These are phyloP conservation scores for Lasiodiplodia sp. DNA, from an alignment of 2,329 filamentous ascomycete genomes.

Conservation along the genomic window DNA sequence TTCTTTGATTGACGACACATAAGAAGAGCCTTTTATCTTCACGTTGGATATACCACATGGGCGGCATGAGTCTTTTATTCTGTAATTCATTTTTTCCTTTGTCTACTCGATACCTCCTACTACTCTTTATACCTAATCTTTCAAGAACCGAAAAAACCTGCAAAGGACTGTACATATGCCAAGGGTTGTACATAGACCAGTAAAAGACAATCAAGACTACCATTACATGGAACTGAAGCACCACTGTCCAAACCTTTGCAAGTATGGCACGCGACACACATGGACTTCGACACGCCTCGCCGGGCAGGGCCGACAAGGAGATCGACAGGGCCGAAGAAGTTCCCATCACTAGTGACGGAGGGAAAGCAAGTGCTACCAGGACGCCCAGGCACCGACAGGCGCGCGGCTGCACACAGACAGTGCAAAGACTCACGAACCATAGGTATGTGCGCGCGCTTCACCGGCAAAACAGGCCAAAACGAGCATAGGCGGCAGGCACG, in stretches of 20 bases:
- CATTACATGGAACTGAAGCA: background rate
- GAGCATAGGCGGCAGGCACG: background rate
- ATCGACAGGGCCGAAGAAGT: background rate
- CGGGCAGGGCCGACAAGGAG: background rate
- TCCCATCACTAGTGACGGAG: background rate
- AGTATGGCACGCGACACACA: no score
- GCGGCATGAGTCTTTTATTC: conserved; percentile 9
- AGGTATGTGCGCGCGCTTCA: background rate
- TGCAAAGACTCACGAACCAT: background rate
- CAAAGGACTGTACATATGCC: background rate
- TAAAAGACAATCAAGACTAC: background rate
- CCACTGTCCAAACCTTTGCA: no score
- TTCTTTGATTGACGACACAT: conserved; percentile 16
- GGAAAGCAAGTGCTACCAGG: background rate
- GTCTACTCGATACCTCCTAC: conserved; percentile 9
- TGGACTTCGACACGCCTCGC: no score
- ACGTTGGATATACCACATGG: conserved; percentile 16
- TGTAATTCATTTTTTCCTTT: background rate
- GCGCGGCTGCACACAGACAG: background rate
- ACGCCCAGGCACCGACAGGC: background rate
- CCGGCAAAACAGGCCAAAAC: background rate
- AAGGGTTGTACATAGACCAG: background rate
- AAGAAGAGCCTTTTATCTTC: background rate
- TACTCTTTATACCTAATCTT: conserved; percentile 14
- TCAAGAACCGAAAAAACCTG: background rate